Percentiles rank a stretch among this genome's conserved stretches.
phyloP scores from a whole-genome alignment of 805 yeast genomes.

The Metschnikowia continentalis region DNA sequence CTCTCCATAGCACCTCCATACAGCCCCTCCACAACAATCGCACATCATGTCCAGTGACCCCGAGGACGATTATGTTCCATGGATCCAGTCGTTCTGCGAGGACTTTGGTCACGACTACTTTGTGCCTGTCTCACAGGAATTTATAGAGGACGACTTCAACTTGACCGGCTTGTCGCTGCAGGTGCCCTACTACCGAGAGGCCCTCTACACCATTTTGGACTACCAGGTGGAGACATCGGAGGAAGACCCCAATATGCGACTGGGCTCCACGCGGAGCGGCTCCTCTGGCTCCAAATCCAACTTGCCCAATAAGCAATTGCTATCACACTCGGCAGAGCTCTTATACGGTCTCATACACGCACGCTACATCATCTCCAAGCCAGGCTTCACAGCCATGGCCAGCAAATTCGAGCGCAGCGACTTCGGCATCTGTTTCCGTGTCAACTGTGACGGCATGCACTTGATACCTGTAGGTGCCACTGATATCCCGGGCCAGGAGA shows the following conservation, averaged over 20 bases:
- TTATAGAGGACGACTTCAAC: constrained; percentile 95
- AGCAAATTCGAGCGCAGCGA: constrained; percentile 84
- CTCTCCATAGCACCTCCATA: neutral
- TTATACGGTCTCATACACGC: constrained; percentile 94
- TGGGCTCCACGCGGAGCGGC: neutral
- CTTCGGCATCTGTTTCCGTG: constrained; percentile 91
- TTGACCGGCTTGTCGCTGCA: constrained; percentile 81
- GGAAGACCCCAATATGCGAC: constrained; percentile 20
- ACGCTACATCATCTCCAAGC: constrained; percentile 81
- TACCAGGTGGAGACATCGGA: constrained; percentile 56
- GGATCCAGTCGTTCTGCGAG: constrained; percentile 80
- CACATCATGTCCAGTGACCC: constrained; percentile 36
- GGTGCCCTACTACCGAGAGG: constrained; percentile 89
- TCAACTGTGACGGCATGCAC: constrained; percentile 84
- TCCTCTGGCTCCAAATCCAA: constrained; percentile 38
- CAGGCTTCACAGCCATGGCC: constrained; percentile 89
- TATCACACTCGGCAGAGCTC: constrained; percentile 88
- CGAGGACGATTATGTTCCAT: constrained; percentile 61
- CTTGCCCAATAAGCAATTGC: constrained; percentile 64
- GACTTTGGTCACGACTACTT: constrained; percentile 84
- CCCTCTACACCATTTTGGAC: constrained; percentile 85
- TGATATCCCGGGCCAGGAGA: constrained; percentile 87
- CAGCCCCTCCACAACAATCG: neutral
- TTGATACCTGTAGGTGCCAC: constrained; percentile 87
- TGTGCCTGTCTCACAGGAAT: constrained; percentile 87